Base-by-base conservation (phyloP, 129 eudicot species). In the Escallonia herrerae region DNA sequence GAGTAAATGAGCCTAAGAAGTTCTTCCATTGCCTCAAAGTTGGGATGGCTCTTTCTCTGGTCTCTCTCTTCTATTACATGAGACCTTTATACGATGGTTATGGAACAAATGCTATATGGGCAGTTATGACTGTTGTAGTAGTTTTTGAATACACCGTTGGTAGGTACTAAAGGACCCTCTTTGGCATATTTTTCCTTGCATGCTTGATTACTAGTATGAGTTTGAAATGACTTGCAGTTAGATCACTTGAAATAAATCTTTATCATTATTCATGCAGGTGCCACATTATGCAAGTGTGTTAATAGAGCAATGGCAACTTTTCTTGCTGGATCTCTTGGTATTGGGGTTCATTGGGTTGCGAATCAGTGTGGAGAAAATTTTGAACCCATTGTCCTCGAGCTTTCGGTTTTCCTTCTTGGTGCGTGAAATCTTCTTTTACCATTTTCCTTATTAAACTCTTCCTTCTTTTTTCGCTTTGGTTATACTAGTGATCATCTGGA, bases 41-140 rank as follows among this genome's bases (percentile, higher is more conserved):
- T 50, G 95, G 95, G 42, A 48, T 82, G 68, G 96, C 95, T 52
- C 91, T 93, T 43, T 83, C 87, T 15, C 64, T 93, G 8, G 96
- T 93, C 15, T 93, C 98, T 2, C 62, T 89, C 40, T 93, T 93
- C 40, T 93, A 93, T 60, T 93, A 88, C 87, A 81, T 89, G 91
- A 83, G 84, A 71, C 95, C 98, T 12, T 82, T 93, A 38, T 88
- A 93, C 70, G 78, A 88, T 39, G 85, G 96, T 8, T 84, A 88
- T 15, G 98, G 96, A 12, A 91, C 95, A 39, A 89, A 85, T 70
- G 89, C 96, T 72, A 93, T 89, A 90, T 93, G 98, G 98, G 98
- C 95, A 4, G 80, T 93, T 64, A 88, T 93, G 95, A 93, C 99
- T 3, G 96, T 93, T 62, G 99, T 93, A 3, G 91, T 93, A 5